Conservation (phyloP, 352 stramenopile genomes). For the Phytophthora pini region DNA sequence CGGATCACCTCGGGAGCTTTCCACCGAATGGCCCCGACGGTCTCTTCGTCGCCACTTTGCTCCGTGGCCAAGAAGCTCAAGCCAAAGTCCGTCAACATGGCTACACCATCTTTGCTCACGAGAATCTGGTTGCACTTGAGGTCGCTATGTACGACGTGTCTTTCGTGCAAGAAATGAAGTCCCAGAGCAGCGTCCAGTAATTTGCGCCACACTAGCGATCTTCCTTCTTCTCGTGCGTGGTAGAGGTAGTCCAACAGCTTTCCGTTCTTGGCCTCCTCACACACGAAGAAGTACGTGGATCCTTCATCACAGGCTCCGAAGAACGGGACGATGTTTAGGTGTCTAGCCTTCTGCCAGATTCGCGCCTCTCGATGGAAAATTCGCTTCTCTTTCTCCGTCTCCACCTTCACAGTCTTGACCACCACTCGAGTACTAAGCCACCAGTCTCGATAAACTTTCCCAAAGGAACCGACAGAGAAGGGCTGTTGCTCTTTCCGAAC, state of each 20-base stretch:
- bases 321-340: background rate
- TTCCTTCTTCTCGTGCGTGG: background rate
- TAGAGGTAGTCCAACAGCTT: background rate
- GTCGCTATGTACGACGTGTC: background rate
- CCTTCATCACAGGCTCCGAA: background rate
- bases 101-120: background rate
- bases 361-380: background rate
- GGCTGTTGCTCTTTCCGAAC: background rate
- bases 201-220: background rate
- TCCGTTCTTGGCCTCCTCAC: background rate
- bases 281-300: background rate
- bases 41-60: background rate
- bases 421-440: background rate
- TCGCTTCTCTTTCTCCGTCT: background rate
- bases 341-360: background rate
- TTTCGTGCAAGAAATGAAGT: background rate
- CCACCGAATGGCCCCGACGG: background rate
- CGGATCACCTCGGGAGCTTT: background rate
- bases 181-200: background rate
- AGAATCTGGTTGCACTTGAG: background rate
- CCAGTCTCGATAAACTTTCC: background rate
- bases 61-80: background rate
- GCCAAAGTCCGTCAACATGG: background rate
- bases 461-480: background rate
- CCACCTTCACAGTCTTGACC: background rate